phyloP scores from a whole-genome alignment of 2,329 filamentous ascomycete species.

The Ophiosphaerella herpotricha region DNA sequence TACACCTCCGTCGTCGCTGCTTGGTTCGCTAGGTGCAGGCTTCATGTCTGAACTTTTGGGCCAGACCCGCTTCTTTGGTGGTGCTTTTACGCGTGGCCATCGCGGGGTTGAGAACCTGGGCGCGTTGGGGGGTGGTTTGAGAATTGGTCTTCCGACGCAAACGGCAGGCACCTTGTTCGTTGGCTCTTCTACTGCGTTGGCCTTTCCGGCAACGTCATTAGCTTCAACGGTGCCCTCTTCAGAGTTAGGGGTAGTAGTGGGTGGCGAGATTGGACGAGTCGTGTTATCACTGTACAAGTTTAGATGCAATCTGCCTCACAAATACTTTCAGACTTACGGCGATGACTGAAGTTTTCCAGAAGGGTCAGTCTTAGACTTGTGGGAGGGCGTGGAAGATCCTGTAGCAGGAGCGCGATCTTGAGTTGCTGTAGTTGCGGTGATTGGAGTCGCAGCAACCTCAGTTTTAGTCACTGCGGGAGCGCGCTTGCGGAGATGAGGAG shows the following conservation, averaged over 20 bases:
- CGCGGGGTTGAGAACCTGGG: constrained; percentile 17
- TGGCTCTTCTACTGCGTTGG: neutral
- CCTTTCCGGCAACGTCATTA: neutral
- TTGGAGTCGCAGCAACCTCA: no score
- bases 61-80: constrained; percentile 23
- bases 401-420: neutral
- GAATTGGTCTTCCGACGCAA: constrained; percentile 2
- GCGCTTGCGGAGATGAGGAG: constrained; percentile 31
- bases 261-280: neutral
- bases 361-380: constrained; percentile 6
- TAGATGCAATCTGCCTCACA: no score
- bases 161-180: neutral
- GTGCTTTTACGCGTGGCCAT: constrained; percentile 11
- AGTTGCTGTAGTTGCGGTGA: constrained; percentile 1
- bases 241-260: constrained; percentile 3
- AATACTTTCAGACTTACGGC: constrained; percentile 11
- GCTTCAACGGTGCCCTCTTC: neutral
- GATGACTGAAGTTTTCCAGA: constrained; percentile 1
- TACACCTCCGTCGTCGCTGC: constrained; percentile 29
- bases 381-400: constrained; percentile 6
- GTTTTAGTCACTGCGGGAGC: neutral
- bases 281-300: no score
- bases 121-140: neutral
- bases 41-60: constrained; percentile 37
- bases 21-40: constrained; percentile 8